Evolutionary conservation across 306 rosid species (phyloP), one percentile per base, ranked within the genome.

Genomic region (Carpinus viminea): DNA sequence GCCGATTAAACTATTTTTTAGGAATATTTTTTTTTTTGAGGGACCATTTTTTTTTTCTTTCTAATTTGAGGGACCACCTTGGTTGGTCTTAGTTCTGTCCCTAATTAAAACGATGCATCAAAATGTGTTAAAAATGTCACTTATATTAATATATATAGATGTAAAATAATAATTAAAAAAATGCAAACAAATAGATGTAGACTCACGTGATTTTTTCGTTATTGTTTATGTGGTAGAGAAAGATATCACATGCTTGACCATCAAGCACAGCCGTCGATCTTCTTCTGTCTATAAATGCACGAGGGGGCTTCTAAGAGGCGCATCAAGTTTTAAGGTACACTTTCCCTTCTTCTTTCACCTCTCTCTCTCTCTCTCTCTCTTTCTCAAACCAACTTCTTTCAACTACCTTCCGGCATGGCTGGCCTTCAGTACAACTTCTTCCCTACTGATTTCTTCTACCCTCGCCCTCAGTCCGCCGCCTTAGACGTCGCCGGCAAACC

Each of bases 351-450:
- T 31, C 34, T 31, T 31, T 2, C 34, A 31, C 2, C 34, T 31
- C 34, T 31, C 26, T 24, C 26, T n/a, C n/a, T 31, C n/a, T n/a
- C 34, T 31, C 34, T 31, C 34, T 31, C 34, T 31, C 34, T 31
- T 2, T 2, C 34, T 2, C 34, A 31, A 31, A 31, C 34, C 34
- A 31, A 31, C 34, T 31, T 31, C 34, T 31, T 31, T 31, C 34
- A 31, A 31, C 34, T 1, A 31, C 34, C 3, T 31, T 31, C 34
- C 34, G 20, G 24, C 56, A 75, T 80, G 84, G 84, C 80, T 47
- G 84, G 84, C 28, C 84, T 80, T 59, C 80, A 80, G 47, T 75
- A 80, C 80, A 80, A 80, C 56, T 80, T 80, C 79, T 80, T 75
- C 72, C 80, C 84, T 2, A 80, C 76, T 11, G 79, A 74, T 57